These are phyloP conservation scores for Tricholoma flavovirens DNA, from an alignment of 768 basidiomycete genomes.

Conservation along the genomic window DNA sequence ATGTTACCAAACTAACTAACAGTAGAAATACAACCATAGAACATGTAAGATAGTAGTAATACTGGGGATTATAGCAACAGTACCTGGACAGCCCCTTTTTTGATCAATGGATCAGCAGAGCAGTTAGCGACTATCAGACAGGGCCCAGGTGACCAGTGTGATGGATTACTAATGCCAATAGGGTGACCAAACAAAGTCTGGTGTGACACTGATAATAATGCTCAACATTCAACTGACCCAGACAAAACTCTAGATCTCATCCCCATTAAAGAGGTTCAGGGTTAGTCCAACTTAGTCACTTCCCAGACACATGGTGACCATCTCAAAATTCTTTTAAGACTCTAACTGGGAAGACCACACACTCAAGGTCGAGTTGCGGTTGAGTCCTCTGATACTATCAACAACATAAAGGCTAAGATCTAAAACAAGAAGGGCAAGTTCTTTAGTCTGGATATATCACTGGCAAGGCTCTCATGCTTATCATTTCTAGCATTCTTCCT, in stretches of 20 bases:
- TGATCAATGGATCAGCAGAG: too few species aligned
- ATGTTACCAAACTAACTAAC: too few species aligned
- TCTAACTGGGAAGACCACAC: neutral
- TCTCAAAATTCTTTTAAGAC: neutral
- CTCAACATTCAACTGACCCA: neutral
- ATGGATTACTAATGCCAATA: neutral
- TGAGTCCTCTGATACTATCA: neutral
- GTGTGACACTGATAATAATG: neutral
- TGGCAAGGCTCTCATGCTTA: neutral
- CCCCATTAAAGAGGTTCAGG: neutral
- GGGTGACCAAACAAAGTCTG: neutral
- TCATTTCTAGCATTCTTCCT: neutral
- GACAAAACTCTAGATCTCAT: neutral
- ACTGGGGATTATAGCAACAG: too few species aligned
- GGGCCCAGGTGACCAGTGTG: neutral
- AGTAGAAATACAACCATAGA: too few species aligned
- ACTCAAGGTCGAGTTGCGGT: too few species aligned
- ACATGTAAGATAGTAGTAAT: too few species aligned
- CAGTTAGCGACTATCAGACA: too few species aligned
- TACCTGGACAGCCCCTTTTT: too few species aligned
- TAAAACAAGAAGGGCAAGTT: neutral
- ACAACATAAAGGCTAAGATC: neutral
- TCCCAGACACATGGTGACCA: neutral
- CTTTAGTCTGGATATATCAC: neutral
- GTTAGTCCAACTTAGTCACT: neutral